Conservation (phyloP, 2,329 filamentous ascomycete species). For the Fusarium lyarnte region DNA sequence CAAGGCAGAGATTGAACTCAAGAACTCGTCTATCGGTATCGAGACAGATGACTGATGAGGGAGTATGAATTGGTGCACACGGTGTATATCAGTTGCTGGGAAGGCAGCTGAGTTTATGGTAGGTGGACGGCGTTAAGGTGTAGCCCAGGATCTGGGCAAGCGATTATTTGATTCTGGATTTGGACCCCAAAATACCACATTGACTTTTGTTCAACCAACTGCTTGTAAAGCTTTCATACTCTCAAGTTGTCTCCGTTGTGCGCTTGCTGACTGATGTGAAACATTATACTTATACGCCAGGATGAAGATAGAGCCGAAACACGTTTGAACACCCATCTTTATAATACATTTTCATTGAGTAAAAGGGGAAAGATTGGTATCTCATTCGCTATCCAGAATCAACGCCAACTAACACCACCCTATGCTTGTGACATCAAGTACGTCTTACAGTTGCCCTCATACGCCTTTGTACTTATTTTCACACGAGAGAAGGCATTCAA, state of each 20-base stretch:
- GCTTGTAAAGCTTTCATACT: not conserved
- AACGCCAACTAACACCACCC: slow-evolving; percentile 34
- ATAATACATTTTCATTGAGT: not conserved
- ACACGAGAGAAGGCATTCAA: not conserved
- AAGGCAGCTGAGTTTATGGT: not conserved
- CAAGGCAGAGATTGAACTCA: slow-evolving; percentile 56
- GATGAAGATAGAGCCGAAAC: not conserved
- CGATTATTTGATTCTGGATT: slow-evolving; percentile 21
- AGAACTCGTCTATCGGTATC: slow-evolving; percentile 56
- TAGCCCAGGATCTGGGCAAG: slow-evolving; percentile 9
- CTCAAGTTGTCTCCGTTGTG: not conserved
- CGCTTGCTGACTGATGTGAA: not conserved
- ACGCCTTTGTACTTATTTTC: not conserved
- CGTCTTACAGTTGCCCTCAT: slow-evolving; percentile 2
- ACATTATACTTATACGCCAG: not conserved
- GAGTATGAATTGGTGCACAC: not conserved
- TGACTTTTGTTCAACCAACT: slow-evolving; percentile 13
- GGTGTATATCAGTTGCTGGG: not conserved
- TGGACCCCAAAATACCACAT: slow-evolving; percentile 35
- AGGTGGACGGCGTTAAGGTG: slow-evolving; percentile 30
- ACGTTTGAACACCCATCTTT: not conserved
- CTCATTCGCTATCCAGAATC: slow-evolving; percentile 19
- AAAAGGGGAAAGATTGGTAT: slow-evolving; percentile 21
- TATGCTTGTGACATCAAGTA: slow-evolving; percentile 15
- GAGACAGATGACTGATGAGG: slow-evolving; percentile 48